Evolutionary conservation across 176 grass and related monocot species (phyloP).

Genomic region (Paspalum vaginatum): DNA sequence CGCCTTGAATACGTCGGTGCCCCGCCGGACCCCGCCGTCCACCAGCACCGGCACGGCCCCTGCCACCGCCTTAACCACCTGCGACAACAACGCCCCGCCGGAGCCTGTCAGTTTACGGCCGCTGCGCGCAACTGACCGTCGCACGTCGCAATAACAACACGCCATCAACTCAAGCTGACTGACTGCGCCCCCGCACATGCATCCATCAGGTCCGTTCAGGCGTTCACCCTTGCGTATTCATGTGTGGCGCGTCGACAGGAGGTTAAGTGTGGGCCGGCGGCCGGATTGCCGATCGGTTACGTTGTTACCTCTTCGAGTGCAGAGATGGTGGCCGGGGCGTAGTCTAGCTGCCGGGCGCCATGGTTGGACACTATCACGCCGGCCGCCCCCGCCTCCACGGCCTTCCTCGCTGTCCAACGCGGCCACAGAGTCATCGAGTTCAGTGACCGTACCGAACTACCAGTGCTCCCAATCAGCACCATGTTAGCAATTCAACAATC

Average conservation of each 20-base stretch:
- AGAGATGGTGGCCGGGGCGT: slow-evolving; percentile 75
- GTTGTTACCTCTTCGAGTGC: slow-evolving; percentile 72
- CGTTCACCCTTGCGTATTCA: not conserved
- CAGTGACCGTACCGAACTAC: not conserved
- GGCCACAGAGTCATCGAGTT: not conserved
- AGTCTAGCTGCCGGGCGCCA: slow-evolving; percentile 76
- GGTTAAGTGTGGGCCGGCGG: too few relatives aligned
- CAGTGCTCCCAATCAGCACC: not conserved
- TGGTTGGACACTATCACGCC: slow-evolving; percentile 94
- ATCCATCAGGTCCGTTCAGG: not conserved
- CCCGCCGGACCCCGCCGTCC: slow-evolving; percentile 81
- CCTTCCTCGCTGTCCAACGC: slow-evolving; percentile 57
- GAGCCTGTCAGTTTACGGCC: not conserved
- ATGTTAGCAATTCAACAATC: not conserved
- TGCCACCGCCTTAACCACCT: slow-evolving; percentile 79
- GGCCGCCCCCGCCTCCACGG: slow-evolving; percentile 58
- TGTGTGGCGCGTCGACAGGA: not conserved
- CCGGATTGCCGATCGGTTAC: too few relatives aligned
- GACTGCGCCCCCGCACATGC: not conserved
- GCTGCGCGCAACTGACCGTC: too few relatives aligned
- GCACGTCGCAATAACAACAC: not conserved
- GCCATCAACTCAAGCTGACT: not conserved
- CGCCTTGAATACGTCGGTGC: slow-evolving; percentile 83
- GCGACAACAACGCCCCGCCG: not conserved
- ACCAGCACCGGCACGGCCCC: slow-evolving; percentile 76